Base-by-base conservation (phyloP, 1,284 basidiomycete species). In the Hortiboletus rubellus region DNA sequence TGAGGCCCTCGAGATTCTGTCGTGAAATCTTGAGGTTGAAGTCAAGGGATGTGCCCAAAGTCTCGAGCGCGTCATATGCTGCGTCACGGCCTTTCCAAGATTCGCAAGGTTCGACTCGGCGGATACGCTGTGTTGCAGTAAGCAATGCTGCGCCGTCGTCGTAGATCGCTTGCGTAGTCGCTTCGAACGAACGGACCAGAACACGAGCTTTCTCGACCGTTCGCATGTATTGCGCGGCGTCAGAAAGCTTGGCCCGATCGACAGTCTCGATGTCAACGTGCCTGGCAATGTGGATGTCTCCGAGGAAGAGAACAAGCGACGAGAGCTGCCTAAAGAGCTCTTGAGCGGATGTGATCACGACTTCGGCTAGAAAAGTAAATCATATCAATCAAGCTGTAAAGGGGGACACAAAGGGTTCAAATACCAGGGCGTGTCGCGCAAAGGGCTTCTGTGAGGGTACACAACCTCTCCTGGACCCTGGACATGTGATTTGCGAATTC, bases 241-340 rank as follows among this genome's bases (percentile, higher is more conserved):
- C 62, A 15, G 56, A 43, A 6, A 71, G 69, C 24, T 61, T 65
- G 7, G 73, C 67, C 6, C 75, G 65, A 22, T 72, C 69, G 40
- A 78, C 70, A 9, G 80, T 78, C 52, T 85, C 81, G 33, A 84
- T 71, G 47, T 82, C 81, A 22, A 83, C 76, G 54, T 81, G 77
- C 40, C 75, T 73, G 17, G 82, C 81, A 15, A 86, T 67, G 59
- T 84, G 79, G 49, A 85, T 72, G 56, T 81, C 79, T 31, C 78
- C 75, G 22, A 81, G 68, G 42, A 75, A 72, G 5, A 67, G 66
- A n/a, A 85, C 67, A 45, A 82, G 74, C n/a, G 74, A 66, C 2
- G 77, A 77, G 10, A 81, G 63, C 51, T 77, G 71, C 27, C 71
- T 70, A 43, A 79, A 61, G 12, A 74, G 65, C 18, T 48, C 69